Base-by-base conservation (phyloP, 192 early-diverging fungal genomes). In the Phlyctochytrium planicorne region DNA sequence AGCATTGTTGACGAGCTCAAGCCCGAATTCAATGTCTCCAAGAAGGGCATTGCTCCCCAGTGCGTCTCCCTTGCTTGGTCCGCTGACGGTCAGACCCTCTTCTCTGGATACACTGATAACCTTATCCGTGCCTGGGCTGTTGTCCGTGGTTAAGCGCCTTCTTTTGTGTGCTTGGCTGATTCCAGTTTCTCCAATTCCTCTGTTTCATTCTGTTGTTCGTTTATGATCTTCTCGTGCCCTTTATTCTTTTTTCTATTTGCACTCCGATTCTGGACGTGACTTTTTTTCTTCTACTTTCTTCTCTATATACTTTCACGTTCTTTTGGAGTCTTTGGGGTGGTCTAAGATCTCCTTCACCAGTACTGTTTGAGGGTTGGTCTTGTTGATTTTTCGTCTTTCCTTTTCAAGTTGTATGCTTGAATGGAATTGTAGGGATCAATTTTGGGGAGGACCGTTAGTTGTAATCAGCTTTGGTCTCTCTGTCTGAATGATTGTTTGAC, bases 51-150 rank as follows among this genome's bases (percentile, higher is more conserved):
- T 53, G 81, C 84, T 68, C 93, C 93, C 72, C 85, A 94, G 81
- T 94, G 91, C 84, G 88, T 97, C 80, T 96, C 94, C 78, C 86
- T 99, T 59, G 94, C 94, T 78, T 99, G 97, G 97, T 94, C 92
- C 70, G 90, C 95, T 50, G 97, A 99, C 83, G 97, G 97, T 79
- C 89, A 91, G 80, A 94, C 94, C 52, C 87, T 99, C 78, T 97
- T 97, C 80, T 87, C 94, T 86, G 97, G 97, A 68, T 99, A 97
- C 93, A 92, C 94, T 67, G 97, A 95, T 82, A 89, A 89, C 80
- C 84, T 91, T 73, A 92, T 89, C 75, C 73, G 78, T 57, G 78
- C 79, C 67, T 82, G 75, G 75, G 53, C 66, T 31, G 74, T 81
- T 35, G 72, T 63, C 64, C 79, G 73, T 47, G 56, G 63, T 23